A percentile compares a stretch with the other conserved stretches of the same genome.
Evolutionary conservation across 306 rosid genomes (phyloP).

Genomic region (Lagenaria siceraria): DNA sequence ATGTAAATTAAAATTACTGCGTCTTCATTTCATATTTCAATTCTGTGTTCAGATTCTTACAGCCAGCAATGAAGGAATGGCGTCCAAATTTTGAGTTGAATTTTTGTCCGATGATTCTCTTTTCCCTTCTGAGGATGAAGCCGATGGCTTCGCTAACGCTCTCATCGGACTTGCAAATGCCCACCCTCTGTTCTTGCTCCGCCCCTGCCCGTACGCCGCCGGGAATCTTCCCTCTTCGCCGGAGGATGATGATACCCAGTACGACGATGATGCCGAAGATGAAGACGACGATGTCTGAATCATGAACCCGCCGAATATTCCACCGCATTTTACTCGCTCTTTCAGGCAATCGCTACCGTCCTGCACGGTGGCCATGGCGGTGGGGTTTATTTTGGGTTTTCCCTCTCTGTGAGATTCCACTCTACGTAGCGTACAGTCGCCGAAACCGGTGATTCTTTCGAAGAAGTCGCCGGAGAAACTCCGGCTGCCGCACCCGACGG

Average conservation of each 20-base stretch:
- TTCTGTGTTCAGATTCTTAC: not conserved
- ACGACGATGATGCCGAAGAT: constrained; percentile 52
- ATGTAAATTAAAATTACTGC: constrained; percentile 29
- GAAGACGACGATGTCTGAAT: constrained; percentile 57
- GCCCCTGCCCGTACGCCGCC: constrained; percentile 8
- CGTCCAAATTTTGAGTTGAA: not conserved
- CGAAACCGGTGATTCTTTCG: constrained; percentile 92
- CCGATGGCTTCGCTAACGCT: constrained; percentile 39
- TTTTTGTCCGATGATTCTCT: not conserved
- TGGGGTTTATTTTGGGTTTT: constrained; percentile 16
- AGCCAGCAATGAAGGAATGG: constrained; percentile 10
- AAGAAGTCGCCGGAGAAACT: constrained; percentile 93
- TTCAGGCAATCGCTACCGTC: constrained; percentile 31
- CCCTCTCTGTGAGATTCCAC: constrained; percentile 94
- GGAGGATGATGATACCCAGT: constrained; percentile 63
- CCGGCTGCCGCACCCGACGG: constrained; percentile 94
- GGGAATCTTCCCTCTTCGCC: constrained; percentile 36
- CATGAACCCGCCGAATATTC: constrained; percentile 78
- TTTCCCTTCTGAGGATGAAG: constrained; percentile 26
- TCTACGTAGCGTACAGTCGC: constrained; percentile 84
- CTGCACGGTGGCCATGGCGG: constrained; percentile 1
- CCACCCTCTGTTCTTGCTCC: constrained; percentile 69
- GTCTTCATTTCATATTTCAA: constrained; percentile 1
- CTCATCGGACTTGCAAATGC: constrained; percentile 88
- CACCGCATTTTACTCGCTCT: constrained; percentile 75